Conservation (phyloP, 371 early-diverging fungal species). For the Mucor indicus region DNA sequence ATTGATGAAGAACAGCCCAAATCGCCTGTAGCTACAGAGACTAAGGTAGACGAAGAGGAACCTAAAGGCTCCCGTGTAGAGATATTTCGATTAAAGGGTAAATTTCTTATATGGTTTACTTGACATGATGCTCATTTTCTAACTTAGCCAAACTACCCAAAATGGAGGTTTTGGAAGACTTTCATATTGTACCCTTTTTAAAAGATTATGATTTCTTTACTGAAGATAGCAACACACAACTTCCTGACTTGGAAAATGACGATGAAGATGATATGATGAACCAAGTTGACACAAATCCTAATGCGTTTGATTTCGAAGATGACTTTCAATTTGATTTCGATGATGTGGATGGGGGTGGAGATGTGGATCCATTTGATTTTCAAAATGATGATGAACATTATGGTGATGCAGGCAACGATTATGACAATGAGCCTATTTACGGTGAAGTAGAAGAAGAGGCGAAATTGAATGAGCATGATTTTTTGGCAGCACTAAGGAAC, state of each 20-base stretch:
- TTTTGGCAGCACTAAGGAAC: slow-evolving; percentile 34
- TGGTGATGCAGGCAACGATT: slow-evolving; percentile 5
- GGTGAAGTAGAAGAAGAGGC: slow-evolving; percentile 1
- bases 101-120: no score
- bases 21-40: no score
- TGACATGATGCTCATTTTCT: no score
- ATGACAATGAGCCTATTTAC: not conserved
- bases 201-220: slow-evolving; percentile 58
- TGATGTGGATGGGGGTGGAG: slow-evolving; percentile 8
- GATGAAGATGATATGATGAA: slow-evolving; percentile 5
- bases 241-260: slow-evolving; percentile 22
- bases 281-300: not conserved
- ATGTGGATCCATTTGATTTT: slow-evolving; percentile 6
- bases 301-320: not conserved
- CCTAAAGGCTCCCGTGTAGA: slow-evolving; percentile 15
- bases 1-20: not conserved
- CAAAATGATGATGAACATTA: slow-evolving; percentile 22
- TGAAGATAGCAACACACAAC: slow-evolving; percentile 23
- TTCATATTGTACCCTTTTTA: slow-evolving; percentile 68
- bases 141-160: slow-evolving; percentile 55
- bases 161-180: slow-evolving; percentile 39
- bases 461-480: slow-evolving; percentile 34
- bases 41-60: slow-evolving; percentile 16
- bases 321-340: slow-evolving; percentile 12
- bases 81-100: slow-evolving; percentile 27